phyloP scores from a whole-genome alignment of 2,329 filamentous ascomycete species.

The Sporothrix protearum region DNA sequence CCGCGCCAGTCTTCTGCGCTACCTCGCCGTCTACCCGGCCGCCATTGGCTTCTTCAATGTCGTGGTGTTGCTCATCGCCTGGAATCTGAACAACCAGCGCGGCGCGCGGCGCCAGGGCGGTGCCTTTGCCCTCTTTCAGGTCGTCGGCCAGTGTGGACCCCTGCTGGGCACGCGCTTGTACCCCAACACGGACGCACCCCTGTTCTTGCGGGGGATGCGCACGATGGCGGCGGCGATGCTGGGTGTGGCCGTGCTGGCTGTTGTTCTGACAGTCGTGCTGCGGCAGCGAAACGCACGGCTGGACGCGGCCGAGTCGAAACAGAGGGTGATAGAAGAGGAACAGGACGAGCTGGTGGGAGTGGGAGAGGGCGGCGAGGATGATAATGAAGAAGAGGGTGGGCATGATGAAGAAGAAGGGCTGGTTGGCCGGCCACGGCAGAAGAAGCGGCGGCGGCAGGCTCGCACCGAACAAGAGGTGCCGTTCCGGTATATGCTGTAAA shows the following conservation, averaged over 20 bases:
- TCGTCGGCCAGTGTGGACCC: slow-evolving; percentile 77
- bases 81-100: slow-evolving; percentile 82
- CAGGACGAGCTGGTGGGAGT: slow-evolving; percentile 23
- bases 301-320: slow-evolving; percentile 37
- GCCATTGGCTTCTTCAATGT: slow-evolving; percentile 77
- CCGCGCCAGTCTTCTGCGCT: slow-evolving; percentile 51
- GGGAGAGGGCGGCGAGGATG: background rate
- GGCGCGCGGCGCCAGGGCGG: slow-evolving; percentile 65
- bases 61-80: slow-evolving; percentile 79
- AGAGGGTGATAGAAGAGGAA: slow-evolving; percentile 33
- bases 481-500: slow-evolving; percentile 23
- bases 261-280: slow-evolving; percentile 53
- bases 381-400: background rate
- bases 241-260: slow-evolving; percentile 54
- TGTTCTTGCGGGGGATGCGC: slow-evolving; percentile 60
- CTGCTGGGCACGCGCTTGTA: slow-evolving; percentile 65
- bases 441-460: background rate
- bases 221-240: slow-evolving; percentile 62
- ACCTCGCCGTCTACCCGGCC: slow-evolving; percentile 74
- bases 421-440: background rate
- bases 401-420: slow-evolving; percentile 18
- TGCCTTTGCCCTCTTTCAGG: slow-evolving; percentile 70
- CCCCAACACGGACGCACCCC: slow-evolving; percentile 57
- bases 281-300: slow-evolving; percentile 48
- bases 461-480: background rate